phyloP scores from a whole-genome alignment of 2,329 filamentous ascomycete species.

The Aspergillus sergii region DNA sequence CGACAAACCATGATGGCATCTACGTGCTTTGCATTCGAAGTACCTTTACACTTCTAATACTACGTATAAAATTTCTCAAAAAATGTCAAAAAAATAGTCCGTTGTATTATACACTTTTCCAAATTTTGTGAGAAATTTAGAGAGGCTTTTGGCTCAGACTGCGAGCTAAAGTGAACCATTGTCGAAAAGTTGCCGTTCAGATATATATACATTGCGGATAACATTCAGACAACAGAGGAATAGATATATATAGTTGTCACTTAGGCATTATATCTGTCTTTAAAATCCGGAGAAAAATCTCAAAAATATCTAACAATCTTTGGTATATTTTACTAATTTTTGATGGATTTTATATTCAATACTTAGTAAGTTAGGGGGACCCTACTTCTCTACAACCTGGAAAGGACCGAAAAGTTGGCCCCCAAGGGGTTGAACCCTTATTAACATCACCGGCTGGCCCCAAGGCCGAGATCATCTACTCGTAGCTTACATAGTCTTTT shows the following conservation, averaged over 20 bases:
- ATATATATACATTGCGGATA: not conserved
- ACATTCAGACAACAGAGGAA: not conserved
- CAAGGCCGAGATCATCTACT: not conserved
- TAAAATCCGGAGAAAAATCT: not conserved
- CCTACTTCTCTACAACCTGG: not conserved
- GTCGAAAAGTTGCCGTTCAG: not conserved
- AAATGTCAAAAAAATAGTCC: not conserved
- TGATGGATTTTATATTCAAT: not conserved
- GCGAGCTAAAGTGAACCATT: not conserved
- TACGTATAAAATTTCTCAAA: not conserved
- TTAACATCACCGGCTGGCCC: not conserved
- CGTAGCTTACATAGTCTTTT: no score
- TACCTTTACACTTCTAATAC: not conserved
- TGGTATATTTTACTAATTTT: not conserved
- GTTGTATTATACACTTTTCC: rapidly evolving
- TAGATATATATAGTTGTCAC: not conserved
- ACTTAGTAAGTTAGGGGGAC: not conserved
- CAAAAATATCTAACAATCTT: not conserved
- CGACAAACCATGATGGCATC: not conserved
- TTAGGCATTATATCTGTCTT: not conserved
- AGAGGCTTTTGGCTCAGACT: not conserved
- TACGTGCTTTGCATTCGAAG: not conserved
- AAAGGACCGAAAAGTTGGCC: not conserved
- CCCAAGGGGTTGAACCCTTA: not conserved
- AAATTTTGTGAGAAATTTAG: no score